Percentiles rank a stretch among this genome's conserved stretches.
Conservation (phyloP, 371 early-diverging fungal species). For the Smittium mucronatum region DNA sequence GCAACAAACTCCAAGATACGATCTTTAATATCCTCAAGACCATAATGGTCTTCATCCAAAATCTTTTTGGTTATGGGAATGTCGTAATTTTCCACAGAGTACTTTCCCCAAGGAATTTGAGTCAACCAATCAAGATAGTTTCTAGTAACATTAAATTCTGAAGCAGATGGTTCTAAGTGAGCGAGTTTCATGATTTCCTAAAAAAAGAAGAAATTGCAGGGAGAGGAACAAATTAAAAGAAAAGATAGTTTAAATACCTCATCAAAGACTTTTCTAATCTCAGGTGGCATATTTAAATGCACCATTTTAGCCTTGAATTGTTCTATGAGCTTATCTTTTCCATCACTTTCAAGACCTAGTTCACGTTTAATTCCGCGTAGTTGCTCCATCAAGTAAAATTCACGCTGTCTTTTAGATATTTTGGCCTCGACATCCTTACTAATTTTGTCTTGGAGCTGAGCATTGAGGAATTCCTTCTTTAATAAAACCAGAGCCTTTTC, state of each 20-base stretch:
- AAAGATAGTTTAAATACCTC: no score
- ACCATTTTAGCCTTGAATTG: conserved; percentile 73
- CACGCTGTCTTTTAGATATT: conserved; percentile 88
- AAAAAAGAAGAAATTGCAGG: no score
- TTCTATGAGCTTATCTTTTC: conserved; percentile 90
- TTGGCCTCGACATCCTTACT: conserved; percentile 91
- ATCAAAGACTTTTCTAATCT: conserved; percentile 86
- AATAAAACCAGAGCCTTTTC: conserved; percentile 80
- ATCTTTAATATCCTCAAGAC: conserved; percentile 96
- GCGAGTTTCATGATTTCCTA: conserved; percentile 83
- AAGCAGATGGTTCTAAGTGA: conserved; percentile 87
- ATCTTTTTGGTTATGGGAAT: conserved; percentile 64
- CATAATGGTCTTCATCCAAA: conserved; percentile 95
- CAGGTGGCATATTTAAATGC: conserved; percentile 77
- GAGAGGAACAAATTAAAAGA: no score
- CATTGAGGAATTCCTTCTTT: conserved; percentile 93
- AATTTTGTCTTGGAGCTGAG: conserved; percentile 90
- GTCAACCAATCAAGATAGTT: conserved; percentile 97
- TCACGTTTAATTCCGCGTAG: conserved; percentile 96
- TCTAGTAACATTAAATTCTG: conserved; percentile 92
- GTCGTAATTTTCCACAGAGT: conserved; percentile 78
- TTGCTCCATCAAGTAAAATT: conserved; percentile 96
- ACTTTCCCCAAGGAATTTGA: conserved; percentile 90
- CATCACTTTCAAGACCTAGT: conserved; percentile 89
- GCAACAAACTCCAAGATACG: conserved; percentile 96